These are phyloP conservation scores for Bidens hawaiensis DNA, from an alignment of 140 eudicot species.

Conservation along the genomic window DNA sequence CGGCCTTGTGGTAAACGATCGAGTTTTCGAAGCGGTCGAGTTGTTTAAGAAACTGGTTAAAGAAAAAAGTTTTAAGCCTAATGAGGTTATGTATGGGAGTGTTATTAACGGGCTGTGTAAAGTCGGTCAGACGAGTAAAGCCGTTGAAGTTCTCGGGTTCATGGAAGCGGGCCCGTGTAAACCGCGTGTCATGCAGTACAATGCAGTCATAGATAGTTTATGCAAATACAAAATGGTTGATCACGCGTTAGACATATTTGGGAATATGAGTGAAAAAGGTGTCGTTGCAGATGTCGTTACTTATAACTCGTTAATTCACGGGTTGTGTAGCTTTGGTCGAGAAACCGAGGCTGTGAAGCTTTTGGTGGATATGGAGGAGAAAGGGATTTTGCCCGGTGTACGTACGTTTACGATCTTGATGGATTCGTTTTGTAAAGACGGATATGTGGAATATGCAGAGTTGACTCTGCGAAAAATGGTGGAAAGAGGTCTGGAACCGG, in stretches of 20 bases:
- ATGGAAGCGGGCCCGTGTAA: constrained; percentile 28
- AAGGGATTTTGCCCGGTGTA: constrained; percentile 13
- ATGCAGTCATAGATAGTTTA: constrained; percentile 11
- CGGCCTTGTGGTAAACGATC: constrained; percentile 24
- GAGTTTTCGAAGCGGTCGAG: constrained; percentile 18
- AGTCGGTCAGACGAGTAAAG: constrained; percentile 23
- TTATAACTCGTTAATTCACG: constrained; percentile 28
- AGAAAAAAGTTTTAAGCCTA: constrained; percentile 15
- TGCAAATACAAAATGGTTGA: constrained; percentile 31
- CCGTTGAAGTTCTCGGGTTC: constrained; percentile 18
- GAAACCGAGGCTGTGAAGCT: constrained; percentile 19
- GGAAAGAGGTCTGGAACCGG: constrained; percentile 21
- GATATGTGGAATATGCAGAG: constrained; percentile 27
- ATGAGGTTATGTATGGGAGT: constrained; percentile 25
- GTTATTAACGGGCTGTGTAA: constrained; percentile 31
- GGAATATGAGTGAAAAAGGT: constrained; percentile 21
- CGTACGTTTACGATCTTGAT: constrained; percentile 26
- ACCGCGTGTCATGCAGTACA: constrained; percentile 9
- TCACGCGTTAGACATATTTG: constrained; percentile 23
- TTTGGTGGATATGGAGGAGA: constrained; percentile 23
- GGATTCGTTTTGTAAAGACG: constrained; percentile 26
- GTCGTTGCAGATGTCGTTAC: constrained; percentile 16
- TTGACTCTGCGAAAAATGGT: constrained; percentile 5
- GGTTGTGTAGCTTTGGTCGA: constrained; percentile 24
- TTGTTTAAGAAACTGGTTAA: constrained; percentile 23